Conservation (phyloP, 805 yeast genomes). For the Metschnikowia amazonensis region DNA sequence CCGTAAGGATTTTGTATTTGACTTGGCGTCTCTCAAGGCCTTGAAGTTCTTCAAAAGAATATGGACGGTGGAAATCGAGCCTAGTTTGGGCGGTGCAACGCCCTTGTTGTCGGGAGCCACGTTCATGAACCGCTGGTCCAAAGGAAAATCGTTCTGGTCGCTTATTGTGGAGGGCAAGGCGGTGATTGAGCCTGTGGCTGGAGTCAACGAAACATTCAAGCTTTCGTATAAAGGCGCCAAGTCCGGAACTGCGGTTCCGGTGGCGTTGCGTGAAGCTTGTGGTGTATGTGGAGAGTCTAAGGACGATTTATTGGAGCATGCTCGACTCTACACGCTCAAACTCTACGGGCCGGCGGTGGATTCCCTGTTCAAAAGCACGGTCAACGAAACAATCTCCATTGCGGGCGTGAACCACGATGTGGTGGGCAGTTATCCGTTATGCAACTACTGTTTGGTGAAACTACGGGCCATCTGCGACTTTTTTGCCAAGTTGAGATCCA, state of each 20-base stretch:
- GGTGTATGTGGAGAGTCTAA: constrained; percentile 80
- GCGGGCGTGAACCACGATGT: constrained; percentile 25
- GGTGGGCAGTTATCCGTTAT: constrained; percentile 57
- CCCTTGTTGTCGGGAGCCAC: constrained; percentile 47
- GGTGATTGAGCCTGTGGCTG: constrained; percentile 80
- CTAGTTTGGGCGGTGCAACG: constrained; percentile 21
- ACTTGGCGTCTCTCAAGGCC: constrained; percentile 42
- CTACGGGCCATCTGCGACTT: constrained; percentile 81
- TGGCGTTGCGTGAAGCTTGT: constrained; percentile 74
- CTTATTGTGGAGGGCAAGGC: constrained; percentile 77
- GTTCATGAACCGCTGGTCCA: constrained; percentile 40
- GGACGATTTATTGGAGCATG: constrained; percentile 66
- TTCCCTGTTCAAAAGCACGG: constrained; percentile 6
- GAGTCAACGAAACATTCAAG: constrained; percentile 72
- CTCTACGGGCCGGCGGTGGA: constrained; percentile 31
- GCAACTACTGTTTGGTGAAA: constrained; percentile 76
- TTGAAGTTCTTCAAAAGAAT: constrained; percentile 60
- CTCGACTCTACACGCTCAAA: constrained; percentile 69
- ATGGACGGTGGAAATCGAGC: constrained; percentile 73
- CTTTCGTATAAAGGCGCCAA: constrained; percentile 27
- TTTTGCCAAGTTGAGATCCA: constrained; percentile 67
- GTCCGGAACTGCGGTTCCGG: constrained; percentile 40
- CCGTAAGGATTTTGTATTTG: constrained; percentile 33
- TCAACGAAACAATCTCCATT: constrained; percentile 12
- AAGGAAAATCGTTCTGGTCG: constrained; percentile 51